Conservation (phyloP, 345 rosid genomes). For the Conringia planisiliqua region DNA sequence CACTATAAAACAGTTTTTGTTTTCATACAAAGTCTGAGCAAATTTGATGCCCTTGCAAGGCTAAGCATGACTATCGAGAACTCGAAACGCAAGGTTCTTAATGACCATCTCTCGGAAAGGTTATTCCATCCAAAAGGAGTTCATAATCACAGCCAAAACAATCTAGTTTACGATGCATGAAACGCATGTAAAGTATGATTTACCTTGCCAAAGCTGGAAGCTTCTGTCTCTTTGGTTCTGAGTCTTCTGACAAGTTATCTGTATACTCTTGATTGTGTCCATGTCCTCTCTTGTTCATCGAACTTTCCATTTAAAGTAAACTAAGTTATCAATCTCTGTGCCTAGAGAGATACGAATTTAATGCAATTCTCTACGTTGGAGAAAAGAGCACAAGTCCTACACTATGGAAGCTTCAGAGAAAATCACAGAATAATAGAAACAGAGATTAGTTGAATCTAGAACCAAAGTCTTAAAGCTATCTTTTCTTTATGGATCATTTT, state of each 20-base stretch:
- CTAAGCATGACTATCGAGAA: not conserved
- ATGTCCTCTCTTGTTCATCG: conserved; percentile 54
- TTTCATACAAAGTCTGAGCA: conserved; percentile 18
- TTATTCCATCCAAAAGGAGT: not conserved
- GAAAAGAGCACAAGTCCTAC: conserved; percentile 15
- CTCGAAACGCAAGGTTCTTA: not conserved
- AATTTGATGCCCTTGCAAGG: conserved; percentile 16
- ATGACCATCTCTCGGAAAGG: not conserved
- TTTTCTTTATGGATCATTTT: conserved; percentile 12
- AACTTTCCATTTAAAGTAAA: conserved; percentile 52
- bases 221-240: conserved; percentile 62
- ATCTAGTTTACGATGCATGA: not conserved
- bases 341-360: not conserved
- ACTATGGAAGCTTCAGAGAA: conserved; percentile 36
- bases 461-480: conserved; percentile 14
- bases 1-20: conserved; percentile 47
- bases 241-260: conserved; percentile 29
- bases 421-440: conserved; percentile 16
- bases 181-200: not conserved
- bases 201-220: conserved; percentile 87
- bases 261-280: conserved; percentile 44
- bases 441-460: conserved; percentile 27
- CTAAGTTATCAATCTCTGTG: not conserved
- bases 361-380: conserved; percentile 24
- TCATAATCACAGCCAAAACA: conserved; percentile 4